Evolutionary conservation across 164 flowering plant genomes (phyloP).

Genomic region (Cinnamomum micranthum): DNA sequence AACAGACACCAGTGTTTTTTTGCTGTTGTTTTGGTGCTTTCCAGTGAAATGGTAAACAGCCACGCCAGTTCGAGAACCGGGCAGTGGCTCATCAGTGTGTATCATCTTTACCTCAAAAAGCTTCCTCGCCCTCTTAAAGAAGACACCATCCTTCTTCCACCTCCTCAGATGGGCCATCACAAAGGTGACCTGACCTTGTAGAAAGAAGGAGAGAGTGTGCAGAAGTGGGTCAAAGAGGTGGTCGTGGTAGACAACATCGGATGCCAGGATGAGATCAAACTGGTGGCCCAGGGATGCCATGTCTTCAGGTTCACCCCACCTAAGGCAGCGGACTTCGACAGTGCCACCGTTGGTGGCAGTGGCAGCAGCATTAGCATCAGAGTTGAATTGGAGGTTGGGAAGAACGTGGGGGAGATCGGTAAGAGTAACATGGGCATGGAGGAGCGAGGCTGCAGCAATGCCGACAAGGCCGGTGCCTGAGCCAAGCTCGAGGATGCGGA

Average conservation of each 20-base stretch:
- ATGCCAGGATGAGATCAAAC: slow-evolving; percentile 50
- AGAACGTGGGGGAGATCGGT: slow-evolving; percentile 86
- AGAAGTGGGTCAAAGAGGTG: slow-evolving; percentile 78
- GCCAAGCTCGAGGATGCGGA: slow-evolving; percentile 85
- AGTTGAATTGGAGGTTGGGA: slow-evolving; percentile 67
- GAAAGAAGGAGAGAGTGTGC: slow-evolving; percentile 43
- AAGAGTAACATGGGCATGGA: slow-evolving; percentile 60
- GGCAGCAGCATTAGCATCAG: slow-evolving; percentile 35
- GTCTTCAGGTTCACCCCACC: slow-evolving; percentile 69
- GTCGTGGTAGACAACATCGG: slow-evolving; percentile 88
- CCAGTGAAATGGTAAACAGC: slow-evolving; percentile 52
- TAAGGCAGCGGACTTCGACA: slow-evolving; percentile 46
- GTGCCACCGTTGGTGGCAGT: slow-evolving; percentile 36
- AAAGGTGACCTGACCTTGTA: slow-evolving; percentile 25
- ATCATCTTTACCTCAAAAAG: slow-evolving; percentile 44
- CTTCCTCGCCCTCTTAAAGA: slow-evolving; percentile 68
- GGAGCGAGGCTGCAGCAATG: slow-evolving; percentile 67
- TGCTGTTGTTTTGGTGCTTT: slow-evolving; percentile 3
- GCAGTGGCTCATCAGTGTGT: slow-evolving; percentile 40
- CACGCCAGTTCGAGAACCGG: slow-evolving; percentile 68
- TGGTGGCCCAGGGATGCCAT: slow-evolving; percentile 36
- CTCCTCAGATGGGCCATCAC: slow-evolving; percentile 87
- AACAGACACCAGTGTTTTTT: background rate
- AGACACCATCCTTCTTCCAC: slow-evolving; percentile 79
- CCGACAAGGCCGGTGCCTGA: slow-evolving; percentile 95